Percentiles rank a stretch among this genome's conserved stretches.
Conservation (phyloP, 805 yeast genomes). For the Kodamaea fukazawae region DNA sequence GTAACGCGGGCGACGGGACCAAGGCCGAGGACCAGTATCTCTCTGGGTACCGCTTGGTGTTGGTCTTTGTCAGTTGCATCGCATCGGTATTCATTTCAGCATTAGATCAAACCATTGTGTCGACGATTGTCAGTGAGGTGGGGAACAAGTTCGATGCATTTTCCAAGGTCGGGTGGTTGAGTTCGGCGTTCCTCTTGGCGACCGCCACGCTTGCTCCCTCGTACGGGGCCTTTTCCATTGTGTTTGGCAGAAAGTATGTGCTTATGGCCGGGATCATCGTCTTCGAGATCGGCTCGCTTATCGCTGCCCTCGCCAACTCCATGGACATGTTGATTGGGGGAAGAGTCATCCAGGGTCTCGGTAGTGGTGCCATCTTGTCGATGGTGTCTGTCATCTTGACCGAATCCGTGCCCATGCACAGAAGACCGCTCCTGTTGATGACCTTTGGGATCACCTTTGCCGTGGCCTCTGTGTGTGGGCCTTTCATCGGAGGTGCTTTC, state of each 20-base stretch:
- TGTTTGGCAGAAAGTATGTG: slow-evolving; percentile 55
- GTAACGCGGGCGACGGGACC: slow-evolving; percentile 45
- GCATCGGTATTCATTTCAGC: slow-evolving; percentile 41
- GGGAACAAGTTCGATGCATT: slow-evolving; percentile 49
- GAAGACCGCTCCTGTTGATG: slow-evolving; percentile 39
- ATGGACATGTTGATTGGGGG: slow-evolving; percentile 70
- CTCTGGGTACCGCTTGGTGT: slow-evolving; percentile 24
- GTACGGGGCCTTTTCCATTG: slow-evolving; percentile 58
- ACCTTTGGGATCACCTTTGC: slow-evolving; percentile 44
- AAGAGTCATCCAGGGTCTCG: slow-evolving; percentile 66
- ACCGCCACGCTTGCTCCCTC: slow-evolving; percentile 51
- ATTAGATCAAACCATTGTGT: slow-evolving; percentile 56
- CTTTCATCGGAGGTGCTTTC: slow-evolving; percentile 65
- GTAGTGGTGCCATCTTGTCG: slow-evolving; percentile 68
- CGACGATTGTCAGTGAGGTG: slow-evolving; percentile 49
- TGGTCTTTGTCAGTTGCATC: slow-evolving; percentile 29
- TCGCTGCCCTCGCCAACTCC: slow-evolving; percentile 51
- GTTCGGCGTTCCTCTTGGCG: slow-evolving; percentile 54
- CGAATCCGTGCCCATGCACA: slow-evolving; percentile 48
- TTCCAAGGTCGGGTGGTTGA: slow-evolving; percentile 56
- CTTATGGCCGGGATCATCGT: slow-evolving; percentile 47
- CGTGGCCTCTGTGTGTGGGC: slow-evolving; percentile 56
- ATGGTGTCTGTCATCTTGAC: slow-evolving; percentile 55
- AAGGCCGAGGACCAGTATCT: slow-evolving; percentile 34
- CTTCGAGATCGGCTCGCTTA: slow-evolving; percentile 61